phyloP scores from a whole-genome alignment of 441 rosid species.

The Pelargonium australe region DNA sequence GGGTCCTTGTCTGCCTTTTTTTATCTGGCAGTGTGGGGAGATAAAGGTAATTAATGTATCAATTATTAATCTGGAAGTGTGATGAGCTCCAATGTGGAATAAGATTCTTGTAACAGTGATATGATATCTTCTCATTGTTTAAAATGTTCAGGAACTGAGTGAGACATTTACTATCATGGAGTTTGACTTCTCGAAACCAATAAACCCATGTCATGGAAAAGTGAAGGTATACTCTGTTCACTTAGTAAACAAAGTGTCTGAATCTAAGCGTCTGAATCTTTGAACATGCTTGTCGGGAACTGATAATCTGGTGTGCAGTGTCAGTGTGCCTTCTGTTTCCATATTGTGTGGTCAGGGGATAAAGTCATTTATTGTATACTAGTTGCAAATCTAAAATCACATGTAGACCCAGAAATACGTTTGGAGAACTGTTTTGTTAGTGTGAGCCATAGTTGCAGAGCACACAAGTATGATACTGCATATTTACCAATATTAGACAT shows the following conservation, averaged over 20 bases:
- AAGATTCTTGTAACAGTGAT: background rate
- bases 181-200: slow-evolving; percentile 63
- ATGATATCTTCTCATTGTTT: background rate
- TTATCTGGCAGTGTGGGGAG: slow-evolving; percentile 90
- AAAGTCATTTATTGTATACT: background rate
- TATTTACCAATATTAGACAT: background rate
- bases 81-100: background rate
- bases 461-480: background rate
- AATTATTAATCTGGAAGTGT: background rate
- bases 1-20: slow-evolving; percentile 65
- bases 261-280: background rate
- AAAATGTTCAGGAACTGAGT: slow-evolving; percentile 58
- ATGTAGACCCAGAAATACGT: background rate
- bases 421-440: background rate
- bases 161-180: slow-evolving; percentile 60
- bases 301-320: background rate
- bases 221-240: slow-evolving; percentile 41
- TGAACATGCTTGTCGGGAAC: slow-evolving; percentile 10
- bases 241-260: background rate
- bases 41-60: slow-evolving; percentile 40
- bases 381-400: background rate
- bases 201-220: slow-evolving; percentile 55
- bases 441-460: background rate
- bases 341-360: too few relatives aligned
- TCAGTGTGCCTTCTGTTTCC: background rate